Base-by-base conservation (phyloP, 2,329 filamentous ascomycete species). In the Rutstroemia sp. region DNA sequence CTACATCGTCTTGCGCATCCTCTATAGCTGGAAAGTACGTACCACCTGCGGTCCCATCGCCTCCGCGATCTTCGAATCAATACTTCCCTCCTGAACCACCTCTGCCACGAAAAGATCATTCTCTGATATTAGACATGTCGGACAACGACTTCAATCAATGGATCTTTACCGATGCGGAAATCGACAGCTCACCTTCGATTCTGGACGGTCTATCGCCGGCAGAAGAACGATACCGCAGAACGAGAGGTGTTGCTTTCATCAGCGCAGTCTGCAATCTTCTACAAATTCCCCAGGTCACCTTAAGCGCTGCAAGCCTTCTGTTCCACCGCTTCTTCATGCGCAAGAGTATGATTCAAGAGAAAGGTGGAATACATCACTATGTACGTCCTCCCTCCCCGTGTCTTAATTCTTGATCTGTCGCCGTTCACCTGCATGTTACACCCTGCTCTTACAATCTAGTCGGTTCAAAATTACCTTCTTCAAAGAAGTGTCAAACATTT, bases 281-380 rank as follows among this genome's bases (percentile, higher is more conserved):
- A 52, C 92, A 95, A 70, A 77, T 97, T 50, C 92, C 92, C 12
- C 92, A 96, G 71, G 83, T 94, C 56, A 97, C 94, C 0, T 78
- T 99, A 44, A 92, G 88, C 72, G 95, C 95, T 0, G 94, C 94
- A 0, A 88, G 89, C 18, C 87, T 96, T 45, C 97, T 95, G 75
- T 92, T 99, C 71, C 92, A 99, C 71, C 84, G 94, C 34, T 97
- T 96, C 71, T 92, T 91, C 70, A 96, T 97, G 90, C 86, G 91
- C 61, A 85, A 80, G 68, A 92, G 85, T 68, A 86, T 95, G 80
- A 85, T 87, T 49, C 81, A 86, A 65, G 82, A 87, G 61, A 80
- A 57, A 44, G 52, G 46, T n/a, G 90, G 90, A 14, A 82, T 95
- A 49, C 92, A 96, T 71, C 92, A 96, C 65, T 97, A 96, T 69